phyloP scores from a whole-genome alignment of 1,284 basidiomycete species.

The Pyrrhoderma noxium region DNA sequence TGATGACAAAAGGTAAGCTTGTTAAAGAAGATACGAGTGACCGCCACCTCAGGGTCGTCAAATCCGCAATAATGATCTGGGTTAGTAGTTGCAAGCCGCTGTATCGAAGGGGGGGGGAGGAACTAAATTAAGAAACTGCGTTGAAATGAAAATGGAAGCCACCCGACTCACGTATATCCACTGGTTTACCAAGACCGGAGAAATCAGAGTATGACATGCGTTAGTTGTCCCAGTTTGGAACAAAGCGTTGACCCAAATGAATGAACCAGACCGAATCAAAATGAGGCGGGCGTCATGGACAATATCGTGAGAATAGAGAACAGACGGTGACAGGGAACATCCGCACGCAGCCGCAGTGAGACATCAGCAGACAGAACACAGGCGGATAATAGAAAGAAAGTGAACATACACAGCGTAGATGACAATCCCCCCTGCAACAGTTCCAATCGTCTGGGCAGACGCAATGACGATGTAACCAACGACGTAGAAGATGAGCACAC shows the following conservation, averaged over 20 bases:
- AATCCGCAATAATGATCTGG: constrained; percentile 75
- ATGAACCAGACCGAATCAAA: no score
- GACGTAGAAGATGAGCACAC: constrained; percentile 54
- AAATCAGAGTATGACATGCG: neutral
- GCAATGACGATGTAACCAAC: constrained; percentile 39
- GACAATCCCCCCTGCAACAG: constrained; percentile 46
- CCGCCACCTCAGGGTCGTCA: constrained; percentile 74
- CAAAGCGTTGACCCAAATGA: no score
- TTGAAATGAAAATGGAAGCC: neutral
- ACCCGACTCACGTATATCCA: constrained; percentile 43
- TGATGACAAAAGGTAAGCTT: constrained; percentile 62
- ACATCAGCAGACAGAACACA: no score
- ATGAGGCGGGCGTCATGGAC: no score
- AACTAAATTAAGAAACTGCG: neutral
- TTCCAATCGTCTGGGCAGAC: constrained; percentile 31
- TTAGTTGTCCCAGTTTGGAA: neutral
- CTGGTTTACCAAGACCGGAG: constrained; percentile 26
- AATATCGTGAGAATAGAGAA: no score
- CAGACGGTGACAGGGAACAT: no score
- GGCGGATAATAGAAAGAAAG: neutral
- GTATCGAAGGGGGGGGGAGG: neutral
- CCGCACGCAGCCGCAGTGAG: no score
- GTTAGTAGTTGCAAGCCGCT: constrained; percentile 65
- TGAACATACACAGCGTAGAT: constrained; percentile 45
- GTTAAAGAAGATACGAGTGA: constrained; percentile 62